These are phyloP conservation scores for Barnettozyma vustinii DNA, from an alignment of 805 yeast genomes.

Conservation along the genomic window DNA sequence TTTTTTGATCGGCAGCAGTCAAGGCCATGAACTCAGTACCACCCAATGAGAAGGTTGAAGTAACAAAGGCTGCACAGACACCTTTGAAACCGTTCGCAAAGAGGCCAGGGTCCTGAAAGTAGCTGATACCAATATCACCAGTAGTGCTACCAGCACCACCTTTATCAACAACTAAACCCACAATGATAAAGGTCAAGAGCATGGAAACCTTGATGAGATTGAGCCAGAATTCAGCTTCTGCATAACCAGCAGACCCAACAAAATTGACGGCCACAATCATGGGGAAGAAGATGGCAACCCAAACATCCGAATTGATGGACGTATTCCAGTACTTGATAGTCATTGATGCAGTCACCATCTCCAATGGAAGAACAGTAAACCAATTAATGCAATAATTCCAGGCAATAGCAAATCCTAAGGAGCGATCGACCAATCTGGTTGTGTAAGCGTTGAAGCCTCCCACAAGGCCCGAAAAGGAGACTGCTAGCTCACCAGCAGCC, in stretches of 20 bases:
- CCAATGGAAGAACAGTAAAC: slow-evolving; percentile 49
- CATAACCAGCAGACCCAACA: slow-evolving; percentile 59
- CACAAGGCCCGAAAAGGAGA: slow-evolving; percentile 32
- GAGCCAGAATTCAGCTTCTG: slow-evolving; percentile 61
- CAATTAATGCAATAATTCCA: slow-evolving; percentile 54
- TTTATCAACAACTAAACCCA: slow-evolving; percentile 47
- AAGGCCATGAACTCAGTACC: slow-evolving; percentile 64
- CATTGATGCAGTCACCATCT: slow-evolving; percentile 50
- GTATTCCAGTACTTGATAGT: slow-evolving; percentile 44
- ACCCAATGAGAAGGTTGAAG: slow-evolving; percentile 59
- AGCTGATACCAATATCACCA: slow-evolving; percentile 52
- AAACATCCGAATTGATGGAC: slow-evolving; percentile 44
- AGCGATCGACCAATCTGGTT: slow-evolving; percentile 38
- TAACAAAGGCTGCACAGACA: slow-evolving; percentile 57
- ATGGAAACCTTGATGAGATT: slow-evolving; percentile 51
- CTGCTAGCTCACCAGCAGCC: slow-evolving; percentile 51
- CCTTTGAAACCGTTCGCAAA: slow-evolving; percentile 47
- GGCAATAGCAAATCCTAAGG: slow-evolving; percentile 59
- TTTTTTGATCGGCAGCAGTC: slow-evolving; percentile 61
- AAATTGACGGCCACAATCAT: slow-evolving; percentile 47
- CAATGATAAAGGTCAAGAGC: slow-evolving; percentile 51
- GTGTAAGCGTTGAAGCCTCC: slow-evolving; percentile 37
- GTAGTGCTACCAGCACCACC: slow-evolving; percentile 51
- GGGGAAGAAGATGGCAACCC: slow-evolving; percentile 49
- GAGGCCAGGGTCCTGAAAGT: slow-evolving; percentile 57